These are phyloP conservation scores for Gnetum montanum DNA, from an alignment of 75 land plant genomes.

Conservation along the genomic window DNA sequence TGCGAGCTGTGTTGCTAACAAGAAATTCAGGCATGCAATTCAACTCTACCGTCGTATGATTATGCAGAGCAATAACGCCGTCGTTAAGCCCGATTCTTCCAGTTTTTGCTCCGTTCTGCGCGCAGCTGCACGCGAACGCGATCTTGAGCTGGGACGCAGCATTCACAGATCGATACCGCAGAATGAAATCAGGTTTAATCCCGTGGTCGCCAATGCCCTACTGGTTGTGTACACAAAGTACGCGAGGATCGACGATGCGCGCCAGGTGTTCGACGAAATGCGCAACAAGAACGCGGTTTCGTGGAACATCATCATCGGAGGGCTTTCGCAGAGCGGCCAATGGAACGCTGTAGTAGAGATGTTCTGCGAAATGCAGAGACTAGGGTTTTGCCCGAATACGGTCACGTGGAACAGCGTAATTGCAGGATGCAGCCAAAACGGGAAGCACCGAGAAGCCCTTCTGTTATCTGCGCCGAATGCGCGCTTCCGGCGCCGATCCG, in stretches of 20 bases:
- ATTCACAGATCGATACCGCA: constrained; percentile 42
- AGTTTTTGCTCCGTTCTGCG: constrained; percentile 20
- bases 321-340: constrained; percentile 5
- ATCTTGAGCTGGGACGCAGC: constrained; percentile 33
- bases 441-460: constrained; percentile 4
- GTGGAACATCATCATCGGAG: constrained; percentile 17
- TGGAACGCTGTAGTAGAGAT: constrained; percentile 7
- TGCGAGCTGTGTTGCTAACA: constrained; percentile 44
- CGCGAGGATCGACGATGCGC: constrained; percentile 8
- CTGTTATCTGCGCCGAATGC: too few relatives aligned
- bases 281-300: constrained; percentile 5
- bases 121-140: constrained; percentile 29
- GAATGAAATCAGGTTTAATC: constrained; percentile 29
- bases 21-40: constrained; percentile 26
- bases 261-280: constrained; percentile 14
- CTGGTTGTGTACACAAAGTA: constrained; percentile 14
- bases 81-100: constrained; percentile 30
- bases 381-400: constrained; percentile 2
- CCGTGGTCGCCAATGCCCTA: constrained; percentile 19
- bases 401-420: constrained; percentile 17
- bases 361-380: constrained; percentile 16
- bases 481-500: too few relatives aligned
- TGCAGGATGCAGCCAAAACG: constrained; percentile 8
- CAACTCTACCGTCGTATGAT: constrained; percentile 20
- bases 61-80: too few relatives aligned